Evolutionary conservation across 139 green algal species (phyloP).

Genomic region (Klebsormidium nitens): DNA sequence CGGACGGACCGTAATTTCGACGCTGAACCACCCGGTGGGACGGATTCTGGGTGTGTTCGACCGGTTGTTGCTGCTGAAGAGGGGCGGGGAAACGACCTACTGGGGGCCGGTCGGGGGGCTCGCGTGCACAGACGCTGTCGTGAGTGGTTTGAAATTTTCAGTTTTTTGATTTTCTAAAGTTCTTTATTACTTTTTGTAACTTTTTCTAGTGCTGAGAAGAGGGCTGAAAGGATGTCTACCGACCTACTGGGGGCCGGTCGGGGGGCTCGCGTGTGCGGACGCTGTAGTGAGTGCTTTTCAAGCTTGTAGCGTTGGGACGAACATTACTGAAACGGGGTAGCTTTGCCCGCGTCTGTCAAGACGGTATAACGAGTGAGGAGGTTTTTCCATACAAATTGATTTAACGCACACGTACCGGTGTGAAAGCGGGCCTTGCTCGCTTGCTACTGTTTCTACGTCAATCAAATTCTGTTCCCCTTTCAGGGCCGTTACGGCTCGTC

Average conservation of each 20-base stretch:
- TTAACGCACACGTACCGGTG: too few relatives aligned
- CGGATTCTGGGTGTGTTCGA: constrained; percentile 36
- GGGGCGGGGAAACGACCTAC: constrained; percentile 68
- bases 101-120: constrained; percentile 72
- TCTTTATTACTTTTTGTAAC: constrained; percentile 14
- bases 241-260: constrained; percentile 78
- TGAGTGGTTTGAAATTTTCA: constrained; percentile 64
- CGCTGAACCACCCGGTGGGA: constrained; percentile 74
- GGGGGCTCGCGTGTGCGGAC: too few relatives aligned
- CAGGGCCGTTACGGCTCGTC: too few relatives aligned
- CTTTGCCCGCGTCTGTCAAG: too few relatives aligned
- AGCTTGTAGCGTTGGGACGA: too few relatives aligned
- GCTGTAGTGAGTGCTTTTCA: constrained; percentile 61
- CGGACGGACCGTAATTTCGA: constrained; percentile 76
- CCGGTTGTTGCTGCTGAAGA: constrained; percentile 67
- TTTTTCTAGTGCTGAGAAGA: constrained; percentile 58
- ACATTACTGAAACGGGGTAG: too few relatives aligned
- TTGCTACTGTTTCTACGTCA: too few relatives aligned
- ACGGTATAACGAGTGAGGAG: too few relatives aligned
- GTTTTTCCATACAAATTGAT: too few relatives aligned
- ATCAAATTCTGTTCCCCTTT: too few relatives aligned
- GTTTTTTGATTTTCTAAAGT: constrained; percentile 86
- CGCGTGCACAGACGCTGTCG: too few relatives aligned
- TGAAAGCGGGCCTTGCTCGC: too few relatives aligned
- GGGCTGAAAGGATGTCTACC: constrained; percentile 59